These are phyloP conservation scores for Coemansia sp. DNA, from an alignment of 192 early-diverging fungal genomes.

Conservation along the genomic window DNA sequence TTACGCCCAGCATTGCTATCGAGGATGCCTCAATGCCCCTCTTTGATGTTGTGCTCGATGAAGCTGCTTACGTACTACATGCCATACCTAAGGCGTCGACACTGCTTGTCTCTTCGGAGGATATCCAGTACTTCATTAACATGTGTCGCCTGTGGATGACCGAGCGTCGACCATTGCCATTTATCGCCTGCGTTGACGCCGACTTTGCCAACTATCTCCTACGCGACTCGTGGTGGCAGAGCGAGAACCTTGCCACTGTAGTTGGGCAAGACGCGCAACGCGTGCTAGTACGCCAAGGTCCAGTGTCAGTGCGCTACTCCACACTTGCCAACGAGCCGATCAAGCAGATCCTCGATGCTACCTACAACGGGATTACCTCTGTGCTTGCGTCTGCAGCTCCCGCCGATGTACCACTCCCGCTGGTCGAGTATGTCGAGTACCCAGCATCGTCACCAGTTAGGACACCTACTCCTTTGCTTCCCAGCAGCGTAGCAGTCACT, in stretches of 20 bases:
- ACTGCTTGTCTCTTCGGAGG: slow-evolving; percentile 32
- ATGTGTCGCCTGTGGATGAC: slow-evolving; percentile 26
- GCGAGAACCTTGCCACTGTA: slow-evolving; percentile 82
- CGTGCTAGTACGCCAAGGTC: slow-evolving; percentile 85
- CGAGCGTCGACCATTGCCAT: slow-evolving; percentile 71
- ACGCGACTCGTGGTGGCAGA: slow-evolving; percentile 88
- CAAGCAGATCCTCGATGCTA: slow-evolving; percentile 76
- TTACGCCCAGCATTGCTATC: neutral
- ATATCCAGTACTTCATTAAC: slow-evolving; percentile 29
- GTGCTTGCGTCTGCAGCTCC: slow-evolving; percentile 69
- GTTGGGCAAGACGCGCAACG: slow-evolving; percentile 73
- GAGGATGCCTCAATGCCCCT: neutral
- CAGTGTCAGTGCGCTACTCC: slow-evolving; percentile 75
- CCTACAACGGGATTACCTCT: neutral
- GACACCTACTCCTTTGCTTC: neutral
- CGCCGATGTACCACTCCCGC: slow-evolving; percentile 60
- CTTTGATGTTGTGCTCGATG: slow-evolving; percentile 55
- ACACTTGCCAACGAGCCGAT: slow-evolving; percentile 78
- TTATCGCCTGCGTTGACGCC: slow-evolving; percentile 86
- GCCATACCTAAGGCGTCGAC: slow-evolving; percentile 29
- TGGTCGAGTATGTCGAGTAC: slow-evolving; percentile 7
- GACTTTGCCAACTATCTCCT: slow-evolving; percentile 93
- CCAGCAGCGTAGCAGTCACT: neutral
- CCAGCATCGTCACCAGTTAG: neutral
- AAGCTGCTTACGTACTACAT: slow-evolving; percentile 73